Conservation (phyloP, 768 basidiomycete genomes). For the Termitomyces sp. region DNA sequence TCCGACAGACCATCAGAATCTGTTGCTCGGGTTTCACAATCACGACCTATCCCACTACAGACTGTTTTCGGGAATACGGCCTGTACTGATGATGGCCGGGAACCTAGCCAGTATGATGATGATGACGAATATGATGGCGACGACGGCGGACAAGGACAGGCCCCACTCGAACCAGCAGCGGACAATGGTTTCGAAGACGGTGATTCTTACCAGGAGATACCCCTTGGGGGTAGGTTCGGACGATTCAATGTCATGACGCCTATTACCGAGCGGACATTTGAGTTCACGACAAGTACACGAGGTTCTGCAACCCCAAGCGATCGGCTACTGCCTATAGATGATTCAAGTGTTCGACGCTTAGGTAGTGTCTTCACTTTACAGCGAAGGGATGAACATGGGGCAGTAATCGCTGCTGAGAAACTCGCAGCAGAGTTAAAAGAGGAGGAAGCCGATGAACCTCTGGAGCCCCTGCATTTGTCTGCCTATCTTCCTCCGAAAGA, state of each 20-base stretch:
- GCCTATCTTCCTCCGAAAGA: constrained; percentile 20
- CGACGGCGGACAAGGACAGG: constrained; percentile 25
- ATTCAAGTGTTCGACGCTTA: constrained; percentile 20
- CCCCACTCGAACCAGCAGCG: constrained; percentile 22
- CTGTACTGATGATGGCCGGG: constrained; percentile 31
- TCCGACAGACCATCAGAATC: constrained; percentile 19
- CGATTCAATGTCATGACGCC: constrained; percentile 95
- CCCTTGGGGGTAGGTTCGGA: constrained; percentile 74
- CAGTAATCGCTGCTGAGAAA: constrained; percentile 49
- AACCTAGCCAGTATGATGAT: constrained; percentile 26
- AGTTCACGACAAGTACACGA: constrained; percentile 68
- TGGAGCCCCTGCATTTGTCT: constrained; percentile 29
- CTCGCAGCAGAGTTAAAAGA: constrained; percentile 48
- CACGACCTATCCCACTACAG: constrained; percentile 16
- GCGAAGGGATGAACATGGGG: constrained; percentile 40
- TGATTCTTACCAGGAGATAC: constrained; percentile 42
- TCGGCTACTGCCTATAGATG: constrained; percentile 13
- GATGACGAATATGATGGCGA: constrained; percentile 29
- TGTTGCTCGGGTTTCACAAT: background rate
- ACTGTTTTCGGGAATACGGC: constrained; percentile 22
- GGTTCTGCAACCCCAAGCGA: constrained; percentile 39
- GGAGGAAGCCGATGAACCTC: constrained; percentile 26
- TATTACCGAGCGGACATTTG: constrained; percentile 91
- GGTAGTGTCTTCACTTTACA: constrained; percentile 27
- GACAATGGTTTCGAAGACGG: constrained; percentile 36